phyloP scores from a whole-genome alignment of 2,329 filamentous ascomycete species.

The Hymenoscyphus linearis region DNA sequence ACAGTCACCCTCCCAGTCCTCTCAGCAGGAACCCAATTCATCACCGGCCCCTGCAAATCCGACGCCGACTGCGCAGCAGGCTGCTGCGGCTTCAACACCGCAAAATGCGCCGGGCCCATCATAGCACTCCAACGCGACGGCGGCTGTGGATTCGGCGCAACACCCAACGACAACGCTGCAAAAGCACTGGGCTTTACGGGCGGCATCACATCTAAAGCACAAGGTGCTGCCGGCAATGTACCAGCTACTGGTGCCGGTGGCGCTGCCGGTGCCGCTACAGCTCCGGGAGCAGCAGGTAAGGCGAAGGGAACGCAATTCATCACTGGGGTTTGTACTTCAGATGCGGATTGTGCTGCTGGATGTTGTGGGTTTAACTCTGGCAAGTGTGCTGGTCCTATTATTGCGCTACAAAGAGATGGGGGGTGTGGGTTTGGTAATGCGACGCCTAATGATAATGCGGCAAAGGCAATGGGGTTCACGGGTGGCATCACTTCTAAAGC shows the following conservation, averaged over 20 bases:
- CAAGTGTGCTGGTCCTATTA: slow-evolving; percentile 33
- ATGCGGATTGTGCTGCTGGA: slow-evolving; percentile 13
- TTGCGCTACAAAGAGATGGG: slow-evolving; percentile 32
- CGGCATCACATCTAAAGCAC: not conserved
- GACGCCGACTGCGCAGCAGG: slow-evolving; percentile 14
- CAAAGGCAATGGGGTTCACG: slow-evolving; percentile 7
- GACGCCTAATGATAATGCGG: slow-evolving; percentile 13
- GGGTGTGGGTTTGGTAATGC: slow-evolving; percentile 31
- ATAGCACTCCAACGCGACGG: slow-evolving; percentile 32
- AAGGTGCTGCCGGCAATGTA: not conserved
- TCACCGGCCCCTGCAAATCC: slow-evolving; percentile 4
- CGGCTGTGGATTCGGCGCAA: slow-evolving; percentile 31
- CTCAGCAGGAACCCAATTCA: slow-evolving; percentile 12
- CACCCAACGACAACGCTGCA: slow-evolving; percentile 14
- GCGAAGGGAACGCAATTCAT: slow-evolving; percentile 32
- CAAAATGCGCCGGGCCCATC: slow-evolving; percentile 33
- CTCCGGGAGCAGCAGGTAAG: not conserved
- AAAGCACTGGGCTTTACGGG: slow-evolving; percentile 8
- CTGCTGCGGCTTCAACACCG: slow-evolving; percentile 20
- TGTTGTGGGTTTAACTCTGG: slow-evolving; percentile 21
- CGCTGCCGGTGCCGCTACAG: not conserved
- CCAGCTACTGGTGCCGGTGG: not conserved
- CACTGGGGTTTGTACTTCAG: slow-evolving; percentile 27
- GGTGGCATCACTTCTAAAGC: slow-evolving; percentile 2
- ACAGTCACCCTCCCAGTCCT: slow-evolving; percentile 3